Conservation (phyloP, 73 alveolate genomes). For the Paramecium sonneborni region DNA sequence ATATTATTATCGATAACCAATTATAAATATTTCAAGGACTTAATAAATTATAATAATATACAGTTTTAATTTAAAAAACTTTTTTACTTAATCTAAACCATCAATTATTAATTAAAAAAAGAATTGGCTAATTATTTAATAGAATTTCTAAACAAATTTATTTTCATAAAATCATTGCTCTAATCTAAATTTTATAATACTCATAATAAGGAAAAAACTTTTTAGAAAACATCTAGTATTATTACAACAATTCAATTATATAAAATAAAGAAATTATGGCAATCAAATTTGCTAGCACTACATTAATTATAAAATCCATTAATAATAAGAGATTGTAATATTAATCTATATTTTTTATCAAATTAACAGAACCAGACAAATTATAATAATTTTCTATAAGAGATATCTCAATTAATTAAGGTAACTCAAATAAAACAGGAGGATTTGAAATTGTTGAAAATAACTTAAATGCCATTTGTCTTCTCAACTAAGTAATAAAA, state of each 20-base stretch:
- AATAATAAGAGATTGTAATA: background rate
- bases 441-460: background rate
- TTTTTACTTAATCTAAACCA: background rate
- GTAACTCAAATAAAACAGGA: background rate
- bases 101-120: background rate
- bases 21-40: background rate
- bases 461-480: background rate
- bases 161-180: background rate
- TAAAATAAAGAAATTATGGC: background rate
- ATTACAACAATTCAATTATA: background rate
- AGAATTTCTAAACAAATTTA: background rate
- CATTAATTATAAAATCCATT: background rate
- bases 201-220: background rate
- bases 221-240: background rate
- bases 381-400: background rate
- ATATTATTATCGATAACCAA: background rate
- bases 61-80: background rate
- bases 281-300: background rate
- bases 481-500: background rate
- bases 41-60: background rate
- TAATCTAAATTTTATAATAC: background rate
- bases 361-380: background rate
- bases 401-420: background rate
- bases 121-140: background rate
- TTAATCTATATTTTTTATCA: background rate